Percentiles rank a stretch among this genome's conserved stretches.
Evolutionary conservation across 2,329 filamentous ascomycete species (phyloP).

Genomic region (Ophiocordyceps unilateralis): DNA sequence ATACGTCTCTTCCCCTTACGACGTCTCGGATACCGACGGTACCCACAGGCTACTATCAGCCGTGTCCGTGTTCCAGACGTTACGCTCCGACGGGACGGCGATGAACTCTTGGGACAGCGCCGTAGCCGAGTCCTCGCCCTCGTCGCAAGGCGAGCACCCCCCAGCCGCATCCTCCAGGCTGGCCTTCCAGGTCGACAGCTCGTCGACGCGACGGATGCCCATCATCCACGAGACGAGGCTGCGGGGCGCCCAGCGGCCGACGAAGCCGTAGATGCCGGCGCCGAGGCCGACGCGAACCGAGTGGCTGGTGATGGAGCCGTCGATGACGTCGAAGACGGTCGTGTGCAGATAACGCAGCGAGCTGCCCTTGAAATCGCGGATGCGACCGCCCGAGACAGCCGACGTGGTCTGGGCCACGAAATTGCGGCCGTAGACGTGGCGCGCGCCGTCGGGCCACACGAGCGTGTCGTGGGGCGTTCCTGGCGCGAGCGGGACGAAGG

Average conservation of each 20-base stretch:
- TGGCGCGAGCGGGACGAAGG: slow-evolving; percentile 5
- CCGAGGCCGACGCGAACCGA: slow-evolving; percentile 72
- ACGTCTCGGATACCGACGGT: slow-evolving; percentile 9
- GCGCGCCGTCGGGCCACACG: slow-evolving; percentile 44
- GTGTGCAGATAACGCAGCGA: slow-evolving; percentile 67
- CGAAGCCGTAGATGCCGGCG: slow-evolving; percentile 66
- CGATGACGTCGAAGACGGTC: slow-evolving; percentile 78
- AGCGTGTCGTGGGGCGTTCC: slow-evolving; percentile 30
- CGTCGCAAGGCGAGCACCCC: slow-evolving; percentile 14
- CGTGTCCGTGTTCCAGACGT: slow-evolving; percentile 24
- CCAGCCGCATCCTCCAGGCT: slow-evolving; percentile 16
- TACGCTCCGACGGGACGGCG: slow-evolving; percentile 24
- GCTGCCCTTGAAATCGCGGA: slow-evolving; percentile 47
- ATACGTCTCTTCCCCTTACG: slow-evolving; percentile 1
- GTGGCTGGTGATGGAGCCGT: slow-evolving; percentile 40
- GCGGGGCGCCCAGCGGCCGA: slow-evolving; percentile 64
- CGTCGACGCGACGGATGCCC: slow-evolving; percentile 49
- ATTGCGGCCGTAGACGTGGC: slow-evolving; percentile 44
- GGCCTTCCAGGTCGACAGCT: slow-evolving; percentile 36
- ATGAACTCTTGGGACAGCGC: slow-evolving; percentile 28
- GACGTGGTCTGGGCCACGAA: slow-evolving; percentile 38
- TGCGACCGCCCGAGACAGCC: slow-evolving; percentile 36
- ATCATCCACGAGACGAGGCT: slow-evolving; percentile 86
- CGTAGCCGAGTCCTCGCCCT: slow-evolving; percentile 16
- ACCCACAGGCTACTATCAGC: slow-evolving; percentile 28